Base-by-base conservation (phyloP, 495 filamentous ascomycete genomes). In the Cercophora newfieldiana region DNA sequence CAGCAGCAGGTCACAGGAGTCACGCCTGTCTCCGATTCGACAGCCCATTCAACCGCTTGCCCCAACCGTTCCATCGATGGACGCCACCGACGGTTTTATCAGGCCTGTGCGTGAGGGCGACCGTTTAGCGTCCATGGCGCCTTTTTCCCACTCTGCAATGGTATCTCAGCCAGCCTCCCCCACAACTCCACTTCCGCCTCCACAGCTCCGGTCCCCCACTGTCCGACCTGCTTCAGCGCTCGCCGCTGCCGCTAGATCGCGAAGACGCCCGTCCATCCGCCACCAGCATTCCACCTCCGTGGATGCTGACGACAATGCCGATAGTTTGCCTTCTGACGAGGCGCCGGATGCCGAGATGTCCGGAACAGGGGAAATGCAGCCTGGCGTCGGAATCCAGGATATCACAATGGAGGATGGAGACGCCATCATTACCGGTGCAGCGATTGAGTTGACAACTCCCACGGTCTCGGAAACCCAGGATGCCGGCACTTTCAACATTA, bases 141-240 rank as follows among this genome's bases (percentile, higher is more conserved):
- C 92, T 1, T 85, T 88, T 7, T 77, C 91, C 55, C 87, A 91
- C 55, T 82, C 86, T 1, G 88, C 89, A 22, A 80, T 93, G 59
- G 85, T 88, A 25, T 97, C 95, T 7, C 95, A 97, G 71, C 95
- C 95, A 0, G 91, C 92, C 61, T 97, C 94, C 10, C 95, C 95
- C 0, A 97, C 93, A 12, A 99, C 95, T 1, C 95, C 94, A 10
- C 85, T 90, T 59, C 90, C 91, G 47, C 88, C 87, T 0, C 77
- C 80, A 1, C 82, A 84, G 54, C 72, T 82, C 54, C 78, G 81
- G 50, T 84, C 83, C 7, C 81, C 82, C 2, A 81, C 80, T 10
- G 78, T 86, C 64, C 76, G 83, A 69, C 71, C 88, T 72, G 72
- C 80, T 68, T 79, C 87, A 66, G 72, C 82, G 61, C 75, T 80